Evolutionary conservation across 768 basidiomycete genomes (phyloP), one percentile per base, ranked within the genome.

Genomic region (Naganishia randhawae): DNA sequence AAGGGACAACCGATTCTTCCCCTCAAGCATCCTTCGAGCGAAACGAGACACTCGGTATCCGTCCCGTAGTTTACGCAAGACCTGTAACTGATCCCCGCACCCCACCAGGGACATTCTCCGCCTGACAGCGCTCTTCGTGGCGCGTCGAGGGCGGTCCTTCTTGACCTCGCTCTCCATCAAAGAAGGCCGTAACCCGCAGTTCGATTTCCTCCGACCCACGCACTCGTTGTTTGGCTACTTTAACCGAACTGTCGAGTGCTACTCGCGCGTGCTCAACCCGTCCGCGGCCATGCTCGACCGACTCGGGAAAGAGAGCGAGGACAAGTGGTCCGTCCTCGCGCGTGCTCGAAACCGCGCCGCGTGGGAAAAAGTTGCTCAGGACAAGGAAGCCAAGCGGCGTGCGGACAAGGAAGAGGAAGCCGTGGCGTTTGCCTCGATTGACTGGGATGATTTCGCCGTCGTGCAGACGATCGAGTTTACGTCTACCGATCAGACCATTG

Each of bases 191-290:
- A 98, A 98, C 81, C 94, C 91, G 78, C 94, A 98, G 75, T 99
- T 99, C 77, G 96, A 98, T 77, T 99, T 99, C 79, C 84, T 99
- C 57, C 86, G 92, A 50, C 96, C 95, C 11, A 92, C 88, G 1
- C 95, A 98, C 78, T 96, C 95, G 7, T 87, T 99, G 37, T 98
- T 94, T 75, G 89, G 90, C 48, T 94, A 91, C 81, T 99, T 98
- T 83, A 97, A 98, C 80, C 88, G 90, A 74, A 86, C 98, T 81
- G 92, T 97, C 72, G 93, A 97, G 75, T 92, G 95, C 79, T 98
- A 99, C 81, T 86, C 87, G 69, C 93, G 89, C 82, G 86, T 97
- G 71, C 83, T 98, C 73, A 85, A 91, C 68, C 92, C 96, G 64
- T 85, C 85, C 72, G 86, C 86, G 77, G 90, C 91, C 73, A 83